Conservation (phyloP, 805 yeast genomes). For the Candida ortonii region DNA sequence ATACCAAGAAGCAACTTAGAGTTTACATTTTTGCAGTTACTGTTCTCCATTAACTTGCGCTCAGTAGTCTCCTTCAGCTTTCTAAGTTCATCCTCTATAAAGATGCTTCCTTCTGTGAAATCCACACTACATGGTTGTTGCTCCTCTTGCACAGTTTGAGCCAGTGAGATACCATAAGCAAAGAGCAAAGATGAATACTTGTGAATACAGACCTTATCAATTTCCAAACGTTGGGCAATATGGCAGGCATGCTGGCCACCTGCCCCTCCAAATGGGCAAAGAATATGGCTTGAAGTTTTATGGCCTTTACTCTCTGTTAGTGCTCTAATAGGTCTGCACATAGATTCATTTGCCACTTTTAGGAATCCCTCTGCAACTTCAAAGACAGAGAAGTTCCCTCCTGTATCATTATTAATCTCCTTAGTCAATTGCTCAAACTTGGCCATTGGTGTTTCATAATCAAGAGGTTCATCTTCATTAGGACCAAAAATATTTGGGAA, state of each 20-base stretch:
- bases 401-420: constrained; percentile 50
- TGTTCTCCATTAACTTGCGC: constrained; percentile 31
- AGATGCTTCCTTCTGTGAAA: constrained; percentile 30
- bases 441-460: constrained; percentile 44
- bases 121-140: constrained; percentile 63
- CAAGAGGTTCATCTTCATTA: constrained; percentile 67
- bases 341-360: constrained; percentile 78
- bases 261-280: constrained; percentile 88
- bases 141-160: constrained; percentile 73
- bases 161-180: constrained; percentile 54
- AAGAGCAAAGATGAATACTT: constrained; percentile 78
- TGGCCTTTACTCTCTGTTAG: constrained; percentile 83
- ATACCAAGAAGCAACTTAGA: constrained; percentile 68
- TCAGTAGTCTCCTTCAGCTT: constrained; percentile 2
- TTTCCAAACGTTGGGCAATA: constrained; percentile 68
- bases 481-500: constrained; percentile 87
- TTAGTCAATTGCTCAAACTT: constrained; percentile 55
- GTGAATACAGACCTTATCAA: constrained; percentile 65
- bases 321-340: constrained; percentile 86
- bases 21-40: constrained; percentile 39
- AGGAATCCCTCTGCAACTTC: constrained; percentile 80
- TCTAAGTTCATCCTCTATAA: constrained; percentile 44
- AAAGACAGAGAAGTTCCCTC: constrained; percentile 46
- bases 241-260: constrained; percentile 88
- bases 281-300: constrained; percentile 55